These are phyloP conservation scores for Alternaria gansuensis DNA, from an alignment of 2,329 filamentous ascomycete genomes.

Conservation along the genomic window DNA sequence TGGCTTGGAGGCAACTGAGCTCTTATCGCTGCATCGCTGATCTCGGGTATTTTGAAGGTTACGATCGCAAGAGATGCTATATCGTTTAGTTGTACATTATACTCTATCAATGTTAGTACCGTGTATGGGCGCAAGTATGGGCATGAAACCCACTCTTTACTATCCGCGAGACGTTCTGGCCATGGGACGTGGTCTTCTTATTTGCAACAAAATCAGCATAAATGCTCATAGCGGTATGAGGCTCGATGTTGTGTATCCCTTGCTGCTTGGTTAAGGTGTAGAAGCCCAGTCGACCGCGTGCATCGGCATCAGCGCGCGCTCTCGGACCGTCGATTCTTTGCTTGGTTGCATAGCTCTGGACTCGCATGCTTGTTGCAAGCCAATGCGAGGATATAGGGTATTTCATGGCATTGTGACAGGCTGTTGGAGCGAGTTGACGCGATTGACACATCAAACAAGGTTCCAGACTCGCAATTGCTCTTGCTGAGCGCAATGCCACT, in stretches of 20 bases:
- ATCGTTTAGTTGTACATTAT: slow-evolving; percentile 34
- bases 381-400: background rate
- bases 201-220: slow-evolving; percentile 37
- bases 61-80: slow-evolving; percentile 40
- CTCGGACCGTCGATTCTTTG: slow-evolving; percentile 27
- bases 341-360: slow-evolving; percentile 29
- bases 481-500: slow-evolving; percentile 21
- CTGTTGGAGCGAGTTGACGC: slow-evolving; percentile 17
- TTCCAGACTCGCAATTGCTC: slow-evolving; percentile 15
- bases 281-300: slow-evolving; percentile 30
- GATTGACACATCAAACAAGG: slow-evolving; percentile 35
- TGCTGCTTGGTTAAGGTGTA: slow-evolving; percentile 33
- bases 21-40: slow-evolving; percentile 29
- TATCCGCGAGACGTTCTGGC: slow-evolving; percentile 28
- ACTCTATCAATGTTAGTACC: slow-evolving; percentile 34
- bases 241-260: slow-evolving; percentile 27
- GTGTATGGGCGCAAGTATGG: background rate
- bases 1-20: slow-evolving; percentile 38
- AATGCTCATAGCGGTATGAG: slow-evolving; percentile 34
- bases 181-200: slow-evolving; percentile 31
- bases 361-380: slow-evolving; percentile 5
- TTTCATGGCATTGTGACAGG: slow-evolving; percentile 17
- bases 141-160: slow-evolving; percentile 33
- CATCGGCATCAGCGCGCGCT: slow-evolving; percentile 35
- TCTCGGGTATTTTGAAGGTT: slow-evolving; percentile 38